These are phyloP conservation scores for Xylaria intraflava DNA, from an alignment of 495 filamentous ascomycete species.

Conservation along the genomic window DNA sequence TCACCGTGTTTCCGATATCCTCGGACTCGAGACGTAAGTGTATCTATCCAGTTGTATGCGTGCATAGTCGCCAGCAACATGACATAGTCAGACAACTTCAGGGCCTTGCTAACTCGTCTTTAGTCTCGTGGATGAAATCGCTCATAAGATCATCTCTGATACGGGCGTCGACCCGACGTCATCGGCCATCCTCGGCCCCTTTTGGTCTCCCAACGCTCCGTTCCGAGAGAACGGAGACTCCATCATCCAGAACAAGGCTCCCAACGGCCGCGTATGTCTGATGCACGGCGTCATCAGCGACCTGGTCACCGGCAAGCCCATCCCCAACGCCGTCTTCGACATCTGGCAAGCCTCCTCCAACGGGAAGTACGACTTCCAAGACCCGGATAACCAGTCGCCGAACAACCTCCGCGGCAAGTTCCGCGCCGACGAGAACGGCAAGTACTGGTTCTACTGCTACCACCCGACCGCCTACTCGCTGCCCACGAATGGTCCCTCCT, in stretches of 20 bases:
- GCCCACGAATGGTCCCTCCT: constrained; percentile 67
- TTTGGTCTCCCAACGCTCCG: constrained; percentile 79
- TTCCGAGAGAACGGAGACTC: constrained; percentile 63
- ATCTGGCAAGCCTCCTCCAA: constrained; percentile 84
- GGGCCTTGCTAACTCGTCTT: neutral
- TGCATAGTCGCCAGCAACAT: neutral
- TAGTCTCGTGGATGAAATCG: constrained; percentile 77
- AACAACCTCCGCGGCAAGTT: constrained; percentile 86
- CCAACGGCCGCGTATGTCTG: constrained; percentile 55
- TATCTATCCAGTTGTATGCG: too few relatives aligned
- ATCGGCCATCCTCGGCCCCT: constrained; percentile 77
- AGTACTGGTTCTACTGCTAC: constrained; percentile 76
- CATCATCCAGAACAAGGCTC: constrained; percentile 62
- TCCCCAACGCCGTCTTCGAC: constrained; percentile 67
- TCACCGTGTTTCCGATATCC: constrained; percentile 70
- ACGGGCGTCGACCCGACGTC: constrained; percentile 65
- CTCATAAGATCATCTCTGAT: constrained; percentile 71
- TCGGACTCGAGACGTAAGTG: constrained; percentile 72
- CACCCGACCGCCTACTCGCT: constrained; percentile 75
- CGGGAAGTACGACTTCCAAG: constrained; percentile 87
- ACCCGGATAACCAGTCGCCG: constrained; percentile 64
- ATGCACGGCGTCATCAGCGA: constrained; percentile 75
- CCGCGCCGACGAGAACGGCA: constrained; percentile 65
- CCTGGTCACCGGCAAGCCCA: constrained; percentile 63
- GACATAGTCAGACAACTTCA: neutral